Conservation (phyloP, 2,329 filamentous ascomycete genomes). For the Sodiomyces alkalinus region DNA sequence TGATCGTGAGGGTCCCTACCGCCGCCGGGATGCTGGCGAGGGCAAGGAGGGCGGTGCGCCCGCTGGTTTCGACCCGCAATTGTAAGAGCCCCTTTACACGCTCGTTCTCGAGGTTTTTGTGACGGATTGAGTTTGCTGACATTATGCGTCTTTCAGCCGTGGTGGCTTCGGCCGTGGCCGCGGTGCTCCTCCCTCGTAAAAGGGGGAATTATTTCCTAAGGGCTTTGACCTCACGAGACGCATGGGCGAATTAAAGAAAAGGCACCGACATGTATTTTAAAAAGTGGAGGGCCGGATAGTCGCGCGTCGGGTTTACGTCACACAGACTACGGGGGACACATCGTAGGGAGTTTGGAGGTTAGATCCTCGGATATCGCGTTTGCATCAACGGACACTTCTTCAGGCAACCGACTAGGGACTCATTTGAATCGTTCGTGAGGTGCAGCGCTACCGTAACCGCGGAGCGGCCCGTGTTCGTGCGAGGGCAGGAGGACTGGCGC, state of each 20-base stretch:
- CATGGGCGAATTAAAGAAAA: conserved; percentile 22
- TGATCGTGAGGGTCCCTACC: conserved; percentile 80
- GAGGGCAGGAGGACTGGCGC: too few relatives aligned
- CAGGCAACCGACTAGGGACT: neutral
- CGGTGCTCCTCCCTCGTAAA: conserved; percentile 57
- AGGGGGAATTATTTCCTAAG: conserved; percentile 22
- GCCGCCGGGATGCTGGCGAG: conserved; percentile 74
- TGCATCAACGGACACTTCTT: conserved; percentile 21
- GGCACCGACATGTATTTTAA: conserved; percentile 33
- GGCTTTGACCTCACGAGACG: conserved; percentile 27
- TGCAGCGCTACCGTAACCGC: neutral
- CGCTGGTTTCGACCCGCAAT: conserved; percentile 82
- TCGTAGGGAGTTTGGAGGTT: conserved; percentile 30
- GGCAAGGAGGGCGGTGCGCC: conserved; percentile 86
- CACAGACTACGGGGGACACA: conserved; percentile 21
- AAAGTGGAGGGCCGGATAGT: conserved; percentile 24
- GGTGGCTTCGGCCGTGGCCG: conserved; percentile 82
- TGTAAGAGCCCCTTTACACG: conserved; percentile 51
- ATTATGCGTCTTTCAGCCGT: conserved; percentile 41
- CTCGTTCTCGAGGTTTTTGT: too few relatives aligned
- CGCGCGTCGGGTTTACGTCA: conserved; percentile 24
- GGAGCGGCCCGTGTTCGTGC: too few relatives aligned
- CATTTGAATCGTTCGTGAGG: neutral
- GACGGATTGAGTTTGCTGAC: conserved; percentile 18
- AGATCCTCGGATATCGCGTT: conserved; percentile 32